phyloP scores from a whole-genome alignment of 441 rosid species.

The Macaranga tanarius region DNA sequence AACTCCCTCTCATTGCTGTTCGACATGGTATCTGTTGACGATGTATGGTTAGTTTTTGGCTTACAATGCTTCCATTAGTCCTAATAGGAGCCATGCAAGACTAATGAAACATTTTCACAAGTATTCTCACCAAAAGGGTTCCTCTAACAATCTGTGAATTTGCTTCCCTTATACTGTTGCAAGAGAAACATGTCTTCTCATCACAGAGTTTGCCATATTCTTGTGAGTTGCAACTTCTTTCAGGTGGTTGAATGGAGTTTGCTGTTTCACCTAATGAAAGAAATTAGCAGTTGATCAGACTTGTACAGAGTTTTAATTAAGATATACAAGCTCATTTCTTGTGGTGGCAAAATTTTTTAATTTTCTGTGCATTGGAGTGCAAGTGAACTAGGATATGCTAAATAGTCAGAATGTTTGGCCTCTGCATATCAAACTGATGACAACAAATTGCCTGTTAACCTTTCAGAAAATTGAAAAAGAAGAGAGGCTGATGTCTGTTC shows the following conservation, averaged over 20 bases:
- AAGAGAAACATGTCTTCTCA: constrained; percentile 68
- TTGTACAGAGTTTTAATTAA: background rate
- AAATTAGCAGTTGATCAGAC: background rate
- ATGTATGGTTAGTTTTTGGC: constrained; percentile 15
- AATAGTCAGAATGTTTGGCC: background rate
- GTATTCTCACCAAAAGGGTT: constrained; percentile 71
- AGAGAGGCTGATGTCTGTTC: background rate
- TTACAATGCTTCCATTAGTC: background rate
- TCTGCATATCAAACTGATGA: background rate
- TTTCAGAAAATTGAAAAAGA: background rate
- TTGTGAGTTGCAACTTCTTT: constrained; percentile 47
- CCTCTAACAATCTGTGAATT: constrained; percentile 79
- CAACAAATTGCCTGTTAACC: background rate
- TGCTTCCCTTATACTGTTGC: constrained; percentile 71
- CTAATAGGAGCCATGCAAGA: background rate
- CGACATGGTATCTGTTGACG: constrained; percentile 83
- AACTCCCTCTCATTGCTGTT: constrained; percentile 96
- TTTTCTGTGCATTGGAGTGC: background rate
- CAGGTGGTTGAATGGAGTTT: constrained; percentile 63
- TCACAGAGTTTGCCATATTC: constrained; percentile 56
- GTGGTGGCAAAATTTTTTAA: background rate
- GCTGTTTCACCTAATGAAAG: constrained; percentile 66
- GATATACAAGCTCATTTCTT: background rate
- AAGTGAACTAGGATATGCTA: constrained; percentile 2
- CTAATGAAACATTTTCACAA: background rate